Evolutionary conservation across 2,329 filamentous ascomycete genomes (phyloP).

Genomic region (Pseudocercospora vitis): DNA sequence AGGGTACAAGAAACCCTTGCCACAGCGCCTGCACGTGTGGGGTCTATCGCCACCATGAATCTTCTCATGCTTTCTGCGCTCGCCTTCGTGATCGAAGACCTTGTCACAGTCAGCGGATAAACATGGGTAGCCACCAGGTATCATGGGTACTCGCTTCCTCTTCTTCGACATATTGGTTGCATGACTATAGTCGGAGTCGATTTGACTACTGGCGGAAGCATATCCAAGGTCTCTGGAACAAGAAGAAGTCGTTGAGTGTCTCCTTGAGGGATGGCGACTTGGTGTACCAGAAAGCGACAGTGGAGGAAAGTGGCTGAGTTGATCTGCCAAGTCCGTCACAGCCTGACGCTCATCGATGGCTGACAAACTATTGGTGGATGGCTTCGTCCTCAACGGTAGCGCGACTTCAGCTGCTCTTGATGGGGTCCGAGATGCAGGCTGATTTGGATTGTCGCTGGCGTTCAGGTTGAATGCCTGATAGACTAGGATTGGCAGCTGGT

Average conservation of each 20-base stretch:
- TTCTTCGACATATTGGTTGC: constrained; percentile 16
- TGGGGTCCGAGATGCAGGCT: neutral
- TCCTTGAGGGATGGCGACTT: constrained; percentile 3
- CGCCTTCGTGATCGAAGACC: constrained; percentile 17
- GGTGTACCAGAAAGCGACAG: constrained; percentile 7
- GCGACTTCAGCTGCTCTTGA: neutral
- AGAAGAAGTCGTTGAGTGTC: constrained; percentile 13
- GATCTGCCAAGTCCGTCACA: constrained; percentile 12
- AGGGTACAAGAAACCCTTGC: constrained; percentile 17
- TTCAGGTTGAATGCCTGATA: constrained; percentile 10
- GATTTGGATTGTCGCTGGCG: constrained; percentile 5
- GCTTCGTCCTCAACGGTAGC: neutral
- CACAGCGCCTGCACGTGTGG: constrained; percentile 11
- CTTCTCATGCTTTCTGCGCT: constrained; percentile 17
- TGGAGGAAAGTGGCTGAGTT: constrained; percentile 11
- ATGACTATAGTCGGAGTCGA: constrained; percentile 19
- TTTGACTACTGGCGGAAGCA: constrained; percentile 18
- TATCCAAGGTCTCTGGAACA: constrained; percentile 17
- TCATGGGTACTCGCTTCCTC: constrained; percentile 14
- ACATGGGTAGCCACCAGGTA: constrained; percentile 15
- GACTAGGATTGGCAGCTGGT: constrained; percentile 10
- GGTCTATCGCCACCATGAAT: constrained; percentile 14
- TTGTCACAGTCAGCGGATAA: constrained; percentile 8
- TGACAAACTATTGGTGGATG: neutral
- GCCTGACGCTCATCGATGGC: constrained; percentile 5